A percentile compares a stretch with the other conserved stretches of the same genome.
Evolutionary conservation across 2,329 filamentous ascomycete species (phyloP).

Genomic region (Xylaria hypoxylon): DNA sequence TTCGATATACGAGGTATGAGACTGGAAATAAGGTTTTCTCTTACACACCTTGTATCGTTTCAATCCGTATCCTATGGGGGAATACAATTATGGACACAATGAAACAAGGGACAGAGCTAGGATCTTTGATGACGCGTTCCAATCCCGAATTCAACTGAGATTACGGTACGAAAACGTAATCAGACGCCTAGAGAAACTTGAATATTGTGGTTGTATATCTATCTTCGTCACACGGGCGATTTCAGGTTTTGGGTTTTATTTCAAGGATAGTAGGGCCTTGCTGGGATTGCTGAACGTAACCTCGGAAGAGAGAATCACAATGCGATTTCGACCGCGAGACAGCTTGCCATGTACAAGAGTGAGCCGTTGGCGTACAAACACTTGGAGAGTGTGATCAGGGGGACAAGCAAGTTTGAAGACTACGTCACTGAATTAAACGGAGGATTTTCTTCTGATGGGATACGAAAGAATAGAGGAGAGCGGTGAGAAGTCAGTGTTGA

Average conservation of each 20-base stretch:
- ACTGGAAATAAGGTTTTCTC: no score
- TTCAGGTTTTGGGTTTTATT: conserved; percentile 12
- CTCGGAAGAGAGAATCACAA: conserved; percentile 28
- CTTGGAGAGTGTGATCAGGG: conserved; percentile 17
- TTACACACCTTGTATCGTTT: no score
- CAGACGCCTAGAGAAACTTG: conserved; percentile 10
- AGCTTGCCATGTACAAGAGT: conserved; percentile 22
- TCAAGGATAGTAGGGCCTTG: conserved; percentile 11
- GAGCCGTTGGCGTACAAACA: conserved; percentile 19
- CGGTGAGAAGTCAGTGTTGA: not conserved
- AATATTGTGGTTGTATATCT: not conserved
- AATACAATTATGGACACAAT: no score
- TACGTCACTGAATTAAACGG: conserved; percentile 24
- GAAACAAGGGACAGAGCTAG: conserved; percentile 19
- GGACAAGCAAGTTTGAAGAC: conserved; percentile 19
- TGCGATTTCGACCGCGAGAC: conserved; percentile 22
- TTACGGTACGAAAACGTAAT: conserved; percentile 24
- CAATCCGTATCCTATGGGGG: no score
- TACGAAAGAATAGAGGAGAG: conserved; percentile 20
- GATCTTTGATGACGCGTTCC: conserved; percentile 18
- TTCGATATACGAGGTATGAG: no score
- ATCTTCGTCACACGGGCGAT: not conserved
- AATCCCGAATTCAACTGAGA: conserved; percentile 18
- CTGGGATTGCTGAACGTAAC: conserved; percentile 16
- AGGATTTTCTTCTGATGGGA: conserved; percentile 20